Base-by-base conservation (phyloP, 2,329 filamentous ascomycete genomes). In the Paracoccidioides brasiliensis region DNA sequence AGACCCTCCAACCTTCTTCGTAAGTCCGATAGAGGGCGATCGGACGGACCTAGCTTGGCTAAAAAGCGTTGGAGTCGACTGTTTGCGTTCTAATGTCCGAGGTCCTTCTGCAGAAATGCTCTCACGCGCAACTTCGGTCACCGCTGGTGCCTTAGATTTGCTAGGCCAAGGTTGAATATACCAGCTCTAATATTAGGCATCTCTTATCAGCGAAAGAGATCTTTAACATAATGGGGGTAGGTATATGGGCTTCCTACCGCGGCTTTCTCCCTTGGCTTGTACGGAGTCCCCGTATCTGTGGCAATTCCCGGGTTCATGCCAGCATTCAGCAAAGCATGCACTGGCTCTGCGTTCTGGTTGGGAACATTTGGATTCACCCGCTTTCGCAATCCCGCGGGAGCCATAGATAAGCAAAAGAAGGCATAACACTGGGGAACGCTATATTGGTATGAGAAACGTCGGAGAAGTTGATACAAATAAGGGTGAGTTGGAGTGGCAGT, bases 121-220 rank as follows among this genome's bases (percentile, higher is more conserved):
- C 64, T 77, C 75, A 63, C 70, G 70, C 59, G 73, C 74, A 65
- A 76, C 70, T 67, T 77, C 72, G 57, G 74, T 75, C 62, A 76
- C 67, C 52, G 75, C 71, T 41, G 71, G 68, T 50, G 75, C 72
- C 63, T 77, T 78, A 40, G 68, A 67, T 48, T 65, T 64, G 61
- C 69, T 68, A 41, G 73, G 72, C 75, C 75, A 77, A 32, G 71
- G 70, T 54, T 68, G 71, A 33, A 68, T 56, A 60, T 76, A 74
- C 74, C 74, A 76, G 53, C 64, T 69, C 68, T 72, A 57, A 52
- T 42, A 9, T 49, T n/a, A 12, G 41, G 14, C 48, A 38, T 14
- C 46, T 44, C 38, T 50, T 15, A 22, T 28, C 22, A 51, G 44
- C 14, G 37, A n/a, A 46, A n/a, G n/a, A 28, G 0, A 15, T 12